These are phyloP conservation scores for Zygnema cylindricum DNA, from an alignment of 139 green algal species.

Conservation along the genomic window DNA sequence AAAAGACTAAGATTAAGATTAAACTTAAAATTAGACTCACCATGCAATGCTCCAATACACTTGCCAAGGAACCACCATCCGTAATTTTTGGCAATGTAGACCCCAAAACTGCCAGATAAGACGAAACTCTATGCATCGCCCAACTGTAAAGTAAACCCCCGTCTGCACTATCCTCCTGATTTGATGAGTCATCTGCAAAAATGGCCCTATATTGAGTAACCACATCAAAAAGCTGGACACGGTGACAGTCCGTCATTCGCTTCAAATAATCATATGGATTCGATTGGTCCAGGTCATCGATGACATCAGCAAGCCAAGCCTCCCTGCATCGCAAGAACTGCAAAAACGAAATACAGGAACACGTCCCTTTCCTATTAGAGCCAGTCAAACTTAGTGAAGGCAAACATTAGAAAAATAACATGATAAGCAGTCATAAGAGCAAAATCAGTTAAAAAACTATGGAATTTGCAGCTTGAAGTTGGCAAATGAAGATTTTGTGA, in stretches of 20 bases:
- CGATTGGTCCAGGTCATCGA: slow-evolving; percentile 81
- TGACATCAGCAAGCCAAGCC: slow-evolving; percentile 65
- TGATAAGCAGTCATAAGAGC: too few species aligned
- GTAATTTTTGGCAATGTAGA: slow-evolving; percentile 60
- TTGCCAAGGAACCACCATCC: slow-evolving; percentile 74
- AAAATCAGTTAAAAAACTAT: too few species aligned
- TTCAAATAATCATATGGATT: slow-evolving; percentile 81
- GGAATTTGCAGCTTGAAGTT: too few species aligned
- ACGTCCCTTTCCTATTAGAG: too few species aligned
- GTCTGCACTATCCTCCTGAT: slow-evolving; percentile 50
- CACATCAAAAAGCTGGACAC: slow-evolving; percentile 97
- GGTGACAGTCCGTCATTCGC: slow-evolving; percentile 90
- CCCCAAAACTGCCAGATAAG: slow-evolving; percentile 60
- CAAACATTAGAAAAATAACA: too few species aligned
- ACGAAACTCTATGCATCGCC: slow-evolving; percentile 59
- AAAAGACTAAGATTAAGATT: background rate
- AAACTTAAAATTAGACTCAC: slow-evolving; percentile 28
- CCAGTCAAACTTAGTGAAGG: too few species aligned
- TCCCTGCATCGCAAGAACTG: slow-evolving; percentile 85
- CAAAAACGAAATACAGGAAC: too few species aligned
- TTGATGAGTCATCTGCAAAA: slow-evolving; percentile 82
- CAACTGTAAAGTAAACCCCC: slow-evolving; percentile 66
- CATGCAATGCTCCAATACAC: slow-evolving; percentile 92
- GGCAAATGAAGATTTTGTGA: too few species aligned
- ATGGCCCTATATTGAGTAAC: slow-evolving; percentile 98